These are phyloP conservation scores for Colletotrichum lentis DNA, from an alignment of 2,329 filamentous ascomycete genomes.

Conservation along the genomic window DNA sequence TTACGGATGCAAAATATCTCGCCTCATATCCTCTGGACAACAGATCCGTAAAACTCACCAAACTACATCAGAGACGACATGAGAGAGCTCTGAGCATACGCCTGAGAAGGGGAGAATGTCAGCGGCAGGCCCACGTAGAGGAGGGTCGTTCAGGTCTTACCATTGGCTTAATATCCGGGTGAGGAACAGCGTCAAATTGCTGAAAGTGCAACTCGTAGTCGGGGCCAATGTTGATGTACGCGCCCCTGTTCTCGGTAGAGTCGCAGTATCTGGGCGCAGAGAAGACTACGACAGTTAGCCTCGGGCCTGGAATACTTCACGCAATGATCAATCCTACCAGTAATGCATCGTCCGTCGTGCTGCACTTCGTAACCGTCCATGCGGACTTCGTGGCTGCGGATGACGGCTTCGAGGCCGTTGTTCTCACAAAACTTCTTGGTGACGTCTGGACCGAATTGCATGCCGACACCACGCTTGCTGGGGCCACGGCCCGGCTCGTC, in stretches of 20 bases:
- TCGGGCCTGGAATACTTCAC: conserved; percentile 17
- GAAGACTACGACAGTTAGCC: conserved; percentile 71
- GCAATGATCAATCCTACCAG: conserved; percentile 62
- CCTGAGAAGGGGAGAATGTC: conserved; percentile 56
- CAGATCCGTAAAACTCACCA: conserved; percentile 1
- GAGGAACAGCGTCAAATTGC: conserved; percentile 95
- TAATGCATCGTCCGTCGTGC: conserved; percentile 94
- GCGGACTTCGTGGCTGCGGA: conserved; percentile 95
- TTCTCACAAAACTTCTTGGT: conserved; percentile 97
- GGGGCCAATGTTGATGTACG: conserved; percentile 94
- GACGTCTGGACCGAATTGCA: conserved; percentile 96
- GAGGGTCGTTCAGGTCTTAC: conserved; percentile 51
- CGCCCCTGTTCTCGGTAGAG: conserved; percentile 96
- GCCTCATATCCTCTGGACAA: conserved; percentile 15
- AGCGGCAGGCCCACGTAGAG: conserved; percentile 40
- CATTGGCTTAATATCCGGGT: conserved; percentile 96
- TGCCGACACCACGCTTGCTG: conserved; percentile 93
- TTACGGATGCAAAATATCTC: conserved; percentile 35
- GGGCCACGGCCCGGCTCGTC: conserved; percentile 84
- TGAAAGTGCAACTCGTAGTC: conserved; percentile 92
- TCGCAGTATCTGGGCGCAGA: conserved; percentile 98
- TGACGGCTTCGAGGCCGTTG: conserved; percentile 93
- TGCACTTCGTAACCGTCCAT: conserved; percentile 99
- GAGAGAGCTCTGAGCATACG: conserved; percentile 85
- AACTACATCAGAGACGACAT: conserved; percentile 76